Percentiles rank a stretch among this genome's conserved stretches.
Evolutionary conservation across 169 alveolate species (phyloP).

Genomic region (Plasmodium knowlesi): DNA sequence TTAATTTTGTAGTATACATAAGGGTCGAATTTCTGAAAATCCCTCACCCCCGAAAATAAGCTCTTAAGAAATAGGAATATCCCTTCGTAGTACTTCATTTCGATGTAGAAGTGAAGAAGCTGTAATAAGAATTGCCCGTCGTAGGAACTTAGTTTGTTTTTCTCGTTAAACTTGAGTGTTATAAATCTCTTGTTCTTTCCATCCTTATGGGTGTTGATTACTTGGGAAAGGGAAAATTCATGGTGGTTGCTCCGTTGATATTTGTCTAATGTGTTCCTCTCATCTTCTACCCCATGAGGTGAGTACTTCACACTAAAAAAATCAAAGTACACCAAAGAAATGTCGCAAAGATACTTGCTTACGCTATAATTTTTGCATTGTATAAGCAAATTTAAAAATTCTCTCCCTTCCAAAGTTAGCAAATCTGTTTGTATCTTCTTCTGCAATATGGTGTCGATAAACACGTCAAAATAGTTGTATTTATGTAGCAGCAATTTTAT

Average conservation of each 20-base stretch:
- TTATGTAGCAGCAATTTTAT: conserved; percentile 44
- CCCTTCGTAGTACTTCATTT: conserved; percentile 34
- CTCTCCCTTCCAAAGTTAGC: neutral
- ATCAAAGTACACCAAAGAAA: conserved; percentile 49
- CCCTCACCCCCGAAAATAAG: conserved; percentile 18
- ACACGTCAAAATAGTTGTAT: conserved; percentile 32
- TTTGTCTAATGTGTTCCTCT: neutral
- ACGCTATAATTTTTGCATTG: conserved; percentile 21
- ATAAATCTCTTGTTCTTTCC: neutral
- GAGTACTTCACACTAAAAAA: neutral
- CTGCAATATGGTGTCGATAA: conserved; percentile 28
- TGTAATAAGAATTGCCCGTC: conserved; percentile 39
- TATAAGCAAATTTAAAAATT: conserved; percentile 11
- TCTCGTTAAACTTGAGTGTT: conserved; percentile 17
- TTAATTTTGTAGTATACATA: conserved; percentile 18
- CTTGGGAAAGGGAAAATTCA: neutral
- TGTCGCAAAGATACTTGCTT: conserved; percentile 48
- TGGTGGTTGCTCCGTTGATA: neutral
- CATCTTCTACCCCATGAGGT: neutral
- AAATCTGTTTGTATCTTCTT: conserved; percentile 39
- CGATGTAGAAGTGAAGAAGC: conserved; percentile 26
- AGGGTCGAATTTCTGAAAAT: conserved; percentile 37
- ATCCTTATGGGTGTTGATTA: neutral
- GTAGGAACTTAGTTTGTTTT: conserved; percentile 6
- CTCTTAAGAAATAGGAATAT: conserved; percentile 44